Base-by-base conservation (phyloP, 1,139 yeast genomes). In the Scheffersomyces quercinus region DNA sequence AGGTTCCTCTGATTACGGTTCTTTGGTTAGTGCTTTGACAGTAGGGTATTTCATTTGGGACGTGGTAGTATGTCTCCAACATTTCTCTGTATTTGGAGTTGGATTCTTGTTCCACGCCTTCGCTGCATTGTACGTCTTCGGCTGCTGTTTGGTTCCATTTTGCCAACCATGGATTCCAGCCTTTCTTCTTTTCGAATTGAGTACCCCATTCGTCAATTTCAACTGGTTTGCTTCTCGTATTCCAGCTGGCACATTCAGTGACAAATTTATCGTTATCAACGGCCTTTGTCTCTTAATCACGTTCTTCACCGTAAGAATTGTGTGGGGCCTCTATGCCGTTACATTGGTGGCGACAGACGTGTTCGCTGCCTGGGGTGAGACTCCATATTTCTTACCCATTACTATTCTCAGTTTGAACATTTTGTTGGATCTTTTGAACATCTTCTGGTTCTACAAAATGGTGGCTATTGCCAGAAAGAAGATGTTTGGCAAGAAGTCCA, bases 31-130 rank as follows among this genome's bases (percentile, higher is more conserved):
- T 33, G 73, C 95, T 2, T 68, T 83, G 60, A 91, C 96, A 5
- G 59, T 79, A 28, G 97, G 97, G 1, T 93, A 93, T 69, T 93
- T 93, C 61, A 54, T 88, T n/a, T 93, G 99, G 98, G 99, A 93
- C 62, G 63, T 85, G 24, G 64, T 73, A 46, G 82, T 88, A 48
- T 89, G 96, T 41, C 38, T 77, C 7, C 62, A 67, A 40, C 80
- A 86, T 66, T 77, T 81, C 44, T 64, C 75, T 7, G 65, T 82
- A 50, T 91, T 89, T 65, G 98, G 98, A 1, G 44, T 79, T 16
- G 95, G 96, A 12, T 93, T 91, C 60, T 76, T 88, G 50, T 64
- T 90, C 48, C 99, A 93, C 61, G 99, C 96, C 1, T 53, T 86
- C 36, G 87, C 93, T 11, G 93, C 97, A 0, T 71, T 89, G 42